Conservation (phyloP, 805 yeast species). For the Nakazawaea peltata region DNA sequence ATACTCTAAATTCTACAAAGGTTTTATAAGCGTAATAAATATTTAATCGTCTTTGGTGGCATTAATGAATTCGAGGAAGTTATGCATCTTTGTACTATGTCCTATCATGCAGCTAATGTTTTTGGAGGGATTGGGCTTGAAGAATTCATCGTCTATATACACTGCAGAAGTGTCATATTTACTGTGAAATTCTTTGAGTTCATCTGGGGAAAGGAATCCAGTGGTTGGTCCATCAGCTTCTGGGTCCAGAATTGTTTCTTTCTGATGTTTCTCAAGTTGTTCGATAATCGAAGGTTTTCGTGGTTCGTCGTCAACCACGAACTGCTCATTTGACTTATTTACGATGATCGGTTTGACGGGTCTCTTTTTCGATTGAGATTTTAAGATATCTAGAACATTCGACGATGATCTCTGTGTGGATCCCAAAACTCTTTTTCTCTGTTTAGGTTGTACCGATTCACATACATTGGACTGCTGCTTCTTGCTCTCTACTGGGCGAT, state of each 20-base stretch:
- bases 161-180: conserved; percentile 24
- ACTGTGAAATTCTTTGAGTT: conserved; percentile 32
- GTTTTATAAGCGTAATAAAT: not conserved
- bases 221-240: conserved; percentile 19
- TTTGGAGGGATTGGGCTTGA: conserved; percentile 17
- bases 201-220: conserved; percentile 31
- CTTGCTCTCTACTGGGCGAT: too few relatives aligned
- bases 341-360: conserved; percentile 3
- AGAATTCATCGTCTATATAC: conserved; percentile 14
- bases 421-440: conserved; percentile 3
- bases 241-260: conserved; percentile 7
- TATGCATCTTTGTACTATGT: conserved; percentile 16
- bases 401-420: not conserved
- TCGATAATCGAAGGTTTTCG: conserved; percentile 5
- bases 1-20: not conserved
- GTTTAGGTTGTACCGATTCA: not conserved
- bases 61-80: conserved; percentile 14
- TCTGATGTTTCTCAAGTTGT: conserved; percentile 7
- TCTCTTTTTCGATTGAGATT: conserved; percentile 3
- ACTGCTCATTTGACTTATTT: not conserved
- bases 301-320: conserved; percentile 1
- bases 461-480: too few relatives aligned
- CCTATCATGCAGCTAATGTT: conserved; percentile 13
- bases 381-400: conserved; percentile 4
- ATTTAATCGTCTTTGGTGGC: not conserved